phyloP scores from a whole-genome alignment of 345 rosid species.

The Corchorus olitorius region DNA sequence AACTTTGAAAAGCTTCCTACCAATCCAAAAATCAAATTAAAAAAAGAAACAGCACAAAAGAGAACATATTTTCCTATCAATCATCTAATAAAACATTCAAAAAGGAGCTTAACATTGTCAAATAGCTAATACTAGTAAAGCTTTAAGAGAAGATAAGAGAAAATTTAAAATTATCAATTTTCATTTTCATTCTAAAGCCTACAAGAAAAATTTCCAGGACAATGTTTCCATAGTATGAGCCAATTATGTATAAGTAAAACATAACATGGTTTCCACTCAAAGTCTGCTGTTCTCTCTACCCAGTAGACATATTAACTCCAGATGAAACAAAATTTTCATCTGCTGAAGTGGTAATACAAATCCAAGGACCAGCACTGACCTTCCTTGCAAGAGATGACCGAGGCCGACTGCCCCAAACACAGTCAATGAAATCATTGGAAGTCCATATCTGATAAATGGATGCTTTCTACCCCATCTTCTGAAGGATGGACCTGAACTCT shows the following conservation, averaged over 20 bases:
- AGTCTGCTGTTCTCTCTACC: neutral
- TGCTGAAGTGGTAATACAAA: neutral
- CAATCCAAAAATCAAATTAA: neutral
- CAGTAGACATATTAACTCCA: neutral
- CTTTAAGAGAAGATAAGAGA: neutral
- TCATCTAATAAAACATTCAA: neutral
- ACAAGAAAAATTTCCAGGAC: neutral
- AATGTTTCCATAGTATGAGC: neutral
- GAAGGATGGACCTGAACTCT: constrained; percentile 40
- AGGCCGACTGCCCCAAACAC: constrained; percentile 81
- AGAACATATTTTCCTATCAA: no score
- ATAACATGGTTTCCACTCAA: neutral
- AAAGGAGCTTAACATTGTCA: no score
- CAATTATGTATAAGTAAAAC: neutral
- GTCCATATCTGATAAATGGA: constrained; percentile 88
- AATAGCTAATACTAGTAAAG: no score
- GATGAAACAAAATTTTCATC: constrained; percentile 1
- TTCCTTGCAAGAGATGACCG: constrained; percentile 91
- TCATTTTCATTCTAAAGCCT: neutral
- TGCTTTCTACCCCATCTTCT: constrained; percentile 85
- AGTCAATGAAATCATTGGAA: constrained; percentile 93
- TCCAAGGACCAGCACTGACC: constrained; percentile 47
- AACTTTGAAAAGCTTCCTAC: neutral
- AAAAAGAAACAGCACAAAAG: neutral
- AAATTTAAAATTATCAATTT: neutral